Evolutionary conservation across 176 grass and related monocot genomes (phyloP), one percentile per base, ranked within the genome.

Genomic region (Hordeum marinum): DNA sequence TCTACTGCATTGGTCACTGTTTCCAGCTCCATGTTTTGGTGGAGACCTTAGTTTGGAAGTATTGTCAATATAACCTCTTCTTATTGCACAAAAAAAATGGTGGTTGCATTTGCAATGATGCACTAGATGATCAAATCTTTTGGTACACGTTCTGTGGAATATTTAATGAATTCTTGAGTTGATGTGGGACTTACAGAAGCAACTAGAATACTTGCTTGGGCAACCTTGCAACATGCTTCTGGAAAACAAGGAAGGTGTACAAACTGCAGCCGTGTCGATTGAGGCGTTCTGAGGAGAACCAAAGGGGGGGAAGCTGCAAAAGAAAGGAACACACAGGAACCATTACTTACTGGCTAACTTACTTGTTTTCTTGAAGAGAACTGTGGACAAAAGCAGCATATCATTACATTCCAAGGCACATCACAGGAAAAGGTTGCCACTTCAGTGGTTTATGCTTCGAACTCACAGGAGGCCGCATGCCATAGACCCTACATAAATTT

Each of bases 381-480:
- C 55, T 54, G 11, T 42, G 73, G 25, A 74, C 7, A 66, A 84
- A 65, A 79, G 84, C 25, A 83, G 65, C 32, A 79, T 39, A 90
- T 5, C 73, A 83, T 76, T 79, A 78, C 13, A 86, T 82, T 73
- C 45, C 78, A 86, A 79, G 79, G 73, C 65, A 90, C 73, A 78
- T 65, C 85, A 77, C 27, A 83, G 36, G 39, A 74, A 87, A 80
- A 68, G 59, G 10, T 90, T 58, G 64, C 72, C 65, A 55, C 73
- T 45, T 62, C 65, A 64, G 41, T 20, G 35, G 63, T 71, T 72
- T 61, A 52, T 75, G 75, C 77, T 82, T 75, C 35, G 55, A 59
- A 58, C 63, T 76, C 26, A 85, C 52, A 77, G 55, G 32, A 77
- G 52, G 55, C 68, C 86, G 82, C 90, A 88, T 73, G 71, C 24